Evolutionary conservation across 2,329 filamentous ascomycete species (phyloP).

Genomic region (Penicillium italicum): DNA sequence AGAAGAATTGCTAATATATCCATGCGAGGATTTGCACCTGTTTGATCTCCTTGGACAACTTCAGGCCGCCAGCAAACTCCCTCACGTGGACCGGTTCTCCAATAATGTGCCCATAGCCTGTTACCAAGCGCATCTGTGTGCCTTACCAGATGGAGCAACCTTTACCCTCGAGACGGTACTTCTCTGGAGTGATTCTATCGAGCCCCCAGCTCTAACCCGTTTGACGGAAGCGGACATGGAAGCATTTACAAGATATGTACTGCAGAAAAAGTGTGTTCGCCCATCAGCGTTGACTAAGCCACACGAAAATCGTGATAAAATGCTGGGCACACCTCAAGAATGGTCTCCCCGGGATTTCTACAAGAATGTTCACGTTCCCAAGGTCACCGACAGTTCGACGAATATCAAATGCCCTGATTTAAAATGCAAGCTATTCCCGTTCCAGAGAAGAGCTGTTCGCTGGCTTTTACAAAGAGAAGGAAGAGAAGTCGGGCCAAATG

Average conservation of each 20-base stretch:
- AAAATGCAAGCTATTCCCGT: conserved; percentile 45
- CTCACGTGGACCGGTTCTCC: conserved; percentile 27
- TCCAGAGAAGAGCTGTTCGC: conserved; percentile 46
- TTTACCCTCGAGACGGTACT: conserved; percentile 31
- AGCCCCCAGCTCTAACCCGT: conserved; percentile 22
- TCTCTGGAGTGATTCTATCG: conserved; percentile 37
- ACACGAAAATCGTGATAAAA: conserved; percentile 11
- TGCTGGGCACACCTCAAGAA: conserved; percentile 5
- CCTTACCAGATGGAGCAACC: conserved; percentile 14
- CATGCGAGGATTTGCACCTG: conserved; percentile 14
- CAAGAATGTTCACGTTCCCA: conserved; percentile 46
- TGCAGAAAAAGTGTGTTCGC: conserved; percentile 20
- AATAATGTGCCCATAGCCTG: conserved; percentile 25
- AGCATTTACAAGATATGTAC: conserved; percentile 31
- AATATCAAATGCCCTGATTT: conserved; percentile 35
- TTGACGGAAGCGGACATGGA: conserved; percentile 15
- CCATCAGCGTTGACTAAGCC: background rate
- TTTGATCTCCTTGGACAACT: conserved; percentile 25
- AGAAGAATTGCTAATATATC: conserved; percentile 19
- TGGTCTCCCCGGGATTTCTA: conserved; percentile 47
- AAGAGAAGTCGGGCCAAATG: conserved; percentile 32
- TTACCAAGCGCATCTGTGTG: conserved; percentile 30
- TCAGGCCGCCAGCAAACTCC: conserved; percentile 17
- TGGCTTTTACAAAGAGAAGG: conserved; percentile 48
- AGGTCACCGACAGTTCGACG: conserved; percentile 30